phyloP scores from a whole-genome alignment of 2,329 filamentous ascomycete genomes.

The Trichophyton benhamiae region DNA sequence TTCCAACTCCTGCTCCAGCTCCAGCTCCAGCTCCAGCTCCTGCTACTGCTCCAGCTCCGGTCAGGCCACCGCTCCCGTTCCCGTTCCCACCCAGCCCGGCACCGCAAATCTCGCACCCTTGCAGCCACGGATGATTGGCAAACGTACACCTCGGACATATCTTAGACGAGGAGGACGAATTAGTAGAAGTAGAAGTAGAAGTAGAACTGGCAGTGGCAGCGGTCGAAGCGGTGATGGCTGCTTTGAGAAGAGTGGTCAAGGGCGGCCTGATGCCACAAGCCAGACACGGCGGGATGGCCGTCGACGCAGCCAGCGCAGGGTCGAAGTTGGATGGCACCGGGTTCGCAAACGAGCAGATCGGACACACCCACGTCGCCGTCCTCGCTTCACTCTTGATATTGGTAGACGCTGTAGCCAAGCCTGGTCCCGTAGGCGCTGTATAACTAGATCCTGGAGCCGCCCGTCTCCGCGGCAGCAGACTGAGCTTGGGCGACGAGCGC shows the following conservation, averaged over 20 bases:
- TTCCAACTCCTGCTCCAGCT: slow-evolving; percentile 37
- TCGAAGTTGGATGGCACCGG: slow-evolving; percentile 90
- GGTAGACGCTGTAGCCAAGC: no score
- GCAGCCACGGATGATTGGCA: slow-evolving; percentile 75
- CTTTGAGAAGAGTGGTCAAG: slow-evolving; percentile 70
- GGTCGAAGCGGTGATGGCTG: slow-evolving; percentile 59
- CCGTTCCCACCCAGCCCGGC: slow-evolving; percentile 27
- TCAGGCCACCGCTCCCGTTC: no score
- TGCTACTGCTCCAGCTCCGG: slow-evolving; percentile 36
- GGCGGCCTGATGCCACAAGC: slow-evolving; percentile 90
- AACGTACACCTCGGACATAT: slow-evolving; percentile 83
- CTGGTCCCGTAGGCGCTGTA: not conserved
- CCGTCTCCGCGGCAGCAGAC: slow-evolving; percentile 35
- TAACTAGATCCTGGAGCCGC: not conserved
- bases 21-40: no score
- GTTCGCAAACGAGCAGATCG: slow-evolving; percentile 91
- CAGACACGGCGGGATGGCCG: slow-evolving; percentile 76
- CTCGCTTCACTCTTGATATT: not conserved
- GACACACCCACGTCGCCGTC: slow-evolving; percentile 73
- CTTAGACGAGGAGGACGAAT: not conserved
- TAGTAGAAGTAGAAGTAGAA: no score
- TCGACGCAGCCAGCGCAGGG: slow-evolving; percentile 57
- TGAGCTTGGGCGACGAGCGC: slow-evolving; percentile 90
- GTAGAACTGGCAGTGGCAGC: slow-evolving; percentile 29
- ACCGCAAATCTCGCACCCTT: slow-evolving; percentile 83